A percentile compares a stretch with the other conserved stretches of the same genome.
Conservation (phyloP, 2,329 filamentous ascomycete species). For the Claviceps fusiformis region DNA sequence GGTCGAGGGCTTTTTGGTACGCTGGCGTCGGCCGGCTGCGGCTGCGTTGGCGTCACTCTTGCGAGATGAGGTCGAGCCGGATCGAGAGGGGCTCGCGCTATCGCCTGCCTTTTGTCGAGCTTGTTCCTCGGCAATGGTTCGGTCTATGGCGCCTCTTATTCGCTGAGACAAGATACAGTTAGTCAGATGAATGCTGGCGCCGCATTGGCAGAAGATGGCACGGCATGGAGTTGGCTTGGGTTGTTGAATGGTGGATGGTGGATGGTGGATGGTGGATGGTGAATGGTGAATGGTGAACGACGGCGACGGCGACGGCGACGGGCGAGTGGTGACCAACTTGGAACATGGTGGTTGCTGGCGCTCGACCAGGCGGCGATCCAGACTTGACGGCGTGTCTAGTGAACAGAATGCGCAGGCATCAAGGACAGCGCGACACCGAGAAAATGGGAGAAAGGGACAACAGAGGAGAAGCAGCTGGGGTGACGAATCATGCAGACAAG, state of each 20-base stretch:
- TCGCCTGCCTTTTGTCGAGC: conserved; percentile 54
- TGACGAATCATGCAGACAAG: not conserved
- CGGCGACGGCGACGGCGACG: not conserved
- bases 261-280: no score
- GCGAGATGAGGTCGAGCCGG: conserved; percentile 23
- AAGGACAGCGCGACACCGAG: not conserved
- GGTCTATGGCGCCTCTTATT: conserved; percentile 73
- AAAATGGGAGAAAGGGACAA: not conserved
- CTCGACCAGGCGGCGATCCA: not conserved
- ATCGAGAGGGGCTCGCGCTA: conserved; percentile 26
- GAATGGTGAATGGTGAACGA: no score
- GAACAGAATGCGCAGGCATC: conserved; percentile 2
- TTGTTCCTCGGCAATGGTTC: conserved; percentile 82
- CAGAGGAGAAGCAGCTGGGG: not conserved
- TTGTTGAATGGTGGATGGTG: not conserved
- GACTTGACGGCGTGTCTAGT: not conserved
- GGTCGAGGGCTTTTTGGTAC: conserved; percentile 26
- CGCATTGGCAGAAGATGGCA: not conserved
- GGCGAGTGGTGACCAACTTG: conserved; percentile 13
- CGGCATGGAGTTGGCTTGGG: not conserved
- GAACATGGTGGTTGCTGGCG: conserved; percentile 14
- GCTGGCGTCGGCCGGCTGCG: conserved; percentile 13
- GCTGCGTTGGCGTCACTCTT: conserved; percentile 23
- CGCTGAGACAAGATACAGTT: conserved; percentile 27
- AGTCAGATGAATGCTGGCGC: not conserved